A percentile compares a stretch with the other conserved stretches of the same genome.
These are phyloP conservation scores for Epichloe hybrida DNA, from an alignment of 2,329 filamentous ascomycete genomes.

Conservation along the genomic window DNA sequence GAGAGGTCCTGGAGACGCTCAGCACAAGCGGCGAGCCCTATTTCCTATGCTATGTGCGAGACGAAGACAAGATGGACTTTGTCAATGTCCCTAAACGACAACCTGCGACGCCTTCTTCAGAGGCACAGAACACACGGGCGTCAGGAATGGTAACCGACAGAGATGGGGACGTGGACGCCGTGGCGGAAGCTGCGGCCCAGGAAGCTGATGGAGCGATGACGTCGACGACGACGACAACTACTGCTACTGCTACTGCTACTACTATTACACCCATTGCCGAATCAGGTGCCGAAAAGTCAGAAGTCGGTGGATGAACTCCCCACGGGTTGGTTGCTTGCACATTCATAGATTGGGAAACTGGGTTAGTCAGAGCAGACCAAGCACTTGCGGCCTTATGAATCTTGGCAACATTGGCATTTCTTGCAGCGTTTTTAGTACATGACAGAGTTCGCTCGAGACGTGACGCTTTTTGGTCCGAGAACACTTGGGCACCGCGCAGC, in stretches of 20 bases:
- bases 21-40: conserved; percentile 64
- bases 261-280: neutral
- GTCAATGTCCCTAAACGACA: conserved; percentile 32
- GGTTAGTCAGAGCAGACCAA: too few species aligned
- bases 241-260: neutral
- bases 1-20: conserved; percentile 55
- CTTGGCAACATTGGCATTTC: too few species aligned
- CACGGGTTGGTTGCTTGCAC: neutral
- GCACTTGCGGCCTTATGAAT: too few species aligned
- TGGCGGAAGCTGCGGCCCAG: neutral
- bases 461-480: too few species aligned
- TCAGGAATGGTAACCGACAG: conserved; percentile 7
- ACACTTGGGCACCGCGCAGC: too few species aligned
- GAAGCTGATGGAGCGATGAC: neutral
- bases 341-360: too few species aligned
- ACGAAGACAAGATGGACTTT: conserved; percentile 43
- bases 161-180: conserved; percentile 14
- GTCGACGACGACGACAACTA: neutral
- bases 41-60: conserved; percentile 71
- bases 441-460: too few species aligned
- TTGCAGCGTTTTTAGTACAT: too few species aligned
- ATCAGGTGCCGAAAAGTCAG: neutral
- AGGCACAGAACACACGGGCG: conserved; percentile 3
- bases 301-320: neutral
- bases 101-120: conserved; percentile 7